A percentile compares a stretch with the other conserved stretches of the same genome.
These are phyloP conservation scores for Dactylis glomerata DNA, from an alignment of 176 grass and related monocot species.

Conservation along the genomic window DNA sequence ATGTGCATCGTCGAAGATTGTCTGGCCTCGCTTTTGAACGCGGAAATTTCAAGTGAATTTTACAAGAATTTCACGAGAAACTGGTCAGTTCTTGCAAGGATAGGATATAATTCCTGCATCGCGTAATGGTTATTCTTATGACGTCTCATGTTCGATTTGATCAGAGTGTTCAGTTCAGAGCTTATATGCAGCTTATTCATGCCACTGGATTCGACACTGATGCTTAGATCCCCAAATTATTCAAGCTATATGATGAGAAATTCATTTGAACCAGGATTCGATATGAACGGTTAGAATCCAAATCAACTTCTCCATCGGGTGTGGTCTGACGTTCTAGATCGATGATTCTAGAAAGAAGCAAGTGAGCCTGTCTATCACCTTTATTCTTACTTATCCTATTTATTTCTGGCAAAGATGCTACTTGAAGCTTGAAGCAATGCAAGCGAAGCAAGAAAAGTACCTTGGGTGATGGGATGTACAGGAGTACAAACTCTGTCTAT, in stretches of 20 bases:
- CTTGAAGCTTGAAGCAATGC: conserved; percentile 22
- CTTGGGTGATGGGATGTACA: neutral
- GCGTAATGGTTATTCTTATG: neutral
- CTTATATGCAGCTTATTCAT: neutral
- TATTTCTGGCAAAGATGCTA: neutral
- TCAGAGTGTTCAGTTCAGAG: neutral
- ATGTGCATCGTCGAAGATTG: neutral
- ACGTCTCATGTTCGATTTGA: neutral
- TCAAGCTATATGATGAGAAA: neutral
- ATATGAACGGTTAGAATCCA: neutral
- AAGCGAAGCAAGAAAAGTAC: conserved; percentile 38
- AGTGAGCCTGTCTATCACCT: neutral
- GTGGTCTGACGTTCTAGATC: neutral
- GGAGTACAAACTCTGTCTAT: conserved; percentile 21
- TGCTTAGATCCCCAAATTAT: neutral
- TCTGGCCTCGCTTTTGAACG: neutral
- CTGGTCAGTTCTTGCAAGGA: neutral
- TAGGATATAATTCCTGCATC: neutral
- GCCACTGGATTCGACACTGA: no score
- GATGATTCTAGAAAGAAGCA: neutral
- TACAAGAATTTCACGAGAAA: neutral
- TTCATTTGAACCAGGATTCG: neutral
- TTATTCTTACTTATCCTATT: neutral
- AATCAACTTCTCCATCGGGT: neutral
- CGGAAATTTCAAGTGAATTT: neutral